Base-by-base conservation (phyloP, 2,329 filamentous ascomycete species). In the Chaetomiaceae sp. region DNA sequence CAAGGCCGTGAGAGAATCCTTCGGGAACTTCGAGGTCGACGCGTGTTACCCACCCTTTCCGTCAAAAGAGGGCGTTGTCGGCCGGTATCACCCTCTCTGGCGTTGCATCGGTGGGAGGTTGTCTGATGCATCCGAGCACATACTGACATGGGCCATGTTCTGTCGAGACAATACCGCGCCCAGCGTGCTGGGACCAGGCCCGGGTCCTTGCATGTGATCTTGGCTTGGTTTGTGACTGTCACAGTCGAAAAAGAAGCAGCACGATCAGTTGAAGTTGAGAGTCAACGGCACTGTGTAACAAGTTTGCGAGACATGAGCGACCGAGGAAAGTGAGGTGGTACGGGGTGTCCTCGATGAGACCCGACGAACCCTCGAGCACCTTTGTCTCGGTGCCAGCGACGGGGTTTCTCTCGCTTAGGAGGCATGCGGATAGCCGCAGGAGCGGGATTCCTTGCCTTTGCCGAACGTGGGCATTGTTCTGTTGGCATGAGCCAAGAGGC, bases 401-500 rank as follows among this genome's bases (percentile, higher is more conserved):
- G 15, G 17, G 22, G 46, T 27, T 43, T 31, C 22, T 17, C 25
- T 43, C 3, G n/a, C 15, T 12, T 23, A 23, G 38, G 40, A 17
- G 14, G 44, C 19, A 43, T 39, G 51, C 52, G 53, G 51, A 27
- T 51, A 51, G 38, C 52, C 37, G 52, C 42, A 51, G 50, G 33
- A n/a, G n/a, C 27, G 23, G 31, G 53, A 36, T 49, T 40, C 33
- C 29, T 48, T n/a, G 29, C 34, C 47, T n/a, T 44, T 36, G 46
- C 55, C 34, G 50, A 59, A 56, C 44, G 44, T 20, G 44, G 45
- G 50, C 52, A 31, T n/a, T 31, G 47, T 58, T 58, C n/a, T 44
- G 43, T 44, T 51, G 47, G 48, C 44, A 38, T 50, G 8, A 48
- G 33, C 53, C 31, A 48, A 50, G 36, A 38, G 9, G 25, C 34